Evolutionary conservation across 352 stramenopile species (phyloP).

Genomic region (Phytophthora macrochlamydospora): DNA sequence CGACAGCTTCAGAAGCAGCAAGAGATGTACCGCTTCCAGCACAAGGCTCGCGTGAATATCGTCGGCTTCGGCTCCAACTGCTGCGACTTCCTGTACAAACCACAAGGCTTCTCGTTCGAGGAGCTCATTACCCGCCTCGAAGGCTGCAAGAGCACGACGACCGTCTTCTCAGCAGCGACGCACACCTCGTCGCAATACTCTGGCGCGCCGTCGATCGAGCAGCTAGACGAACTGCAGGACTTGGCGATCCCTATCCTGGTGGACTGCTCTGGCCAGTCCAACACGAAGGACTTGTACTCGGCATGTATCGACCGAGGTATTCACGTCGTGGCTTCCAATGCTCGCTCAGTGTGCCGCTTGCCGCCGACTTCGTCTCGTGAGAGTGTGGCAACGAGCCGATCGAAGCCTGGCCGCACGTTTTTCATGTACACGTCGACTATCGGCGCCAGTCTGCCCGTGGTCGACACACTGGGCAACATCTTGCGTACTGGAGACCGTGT

Average conservation of each 20-base stretch:
- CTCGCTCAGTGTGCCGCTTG: slow-evolving; percentile 55
- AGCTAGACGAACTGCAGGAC: slow-evolving; percentile 67
- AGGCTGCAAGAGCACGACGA: slow-evolving; percentile 41
- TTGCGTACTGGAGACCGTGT: slow-evolving; percentile 74
- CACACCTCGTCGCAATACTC: slow-evolving; percentile 27
- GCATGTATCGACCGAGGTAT: slow-evolving; percentile 72
- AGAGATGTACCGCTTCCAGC: slow-evolving; percentile 65
- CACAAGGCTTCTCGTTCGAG: slow-evolving; percentile 55
- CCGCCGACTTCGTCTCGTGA: slow-evolving; percentile 61
- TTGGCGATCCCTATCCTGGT: slow-evolving; percentile 73
- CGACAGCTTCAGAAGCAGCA: slow-evolving; percentile 65
- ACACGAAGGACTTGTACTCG: slow-evolving; percentile 59
- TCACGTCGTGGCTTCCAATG: slow-evolving; percentile 77
- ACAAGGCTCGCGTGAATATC: slow-evolving; percentile 71
- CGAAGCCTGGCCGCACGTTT: slow-evolving; percentile 57
- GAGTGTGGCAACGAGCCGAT: slow-evolving; percentile 50
- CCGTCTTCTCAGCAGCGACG: slow-evolving; percentile 31
- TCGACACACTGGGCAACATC: slow-evolving; percentile 80
- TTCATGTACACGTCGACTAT: slow-evolving; percentile 86
- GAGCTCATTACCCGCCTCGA: slow-evolving; percentile 49
- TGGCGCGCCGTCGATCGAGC: slow-evolving; percentile 48
- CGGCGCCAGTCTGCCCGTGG: slow-evolving; percentile 66
- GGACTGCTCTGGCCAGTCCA: slow-evolving; percentile 69
- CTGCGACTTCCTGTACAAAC: slow-evolving; percentile 61
- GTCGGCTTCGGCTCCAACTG: slow-evolving; percentile 76